These are phyloP conservation scores for Lupinus albus DNA, from an alignment of 306 rosid species.

Conservation along the genomic window DNA sequence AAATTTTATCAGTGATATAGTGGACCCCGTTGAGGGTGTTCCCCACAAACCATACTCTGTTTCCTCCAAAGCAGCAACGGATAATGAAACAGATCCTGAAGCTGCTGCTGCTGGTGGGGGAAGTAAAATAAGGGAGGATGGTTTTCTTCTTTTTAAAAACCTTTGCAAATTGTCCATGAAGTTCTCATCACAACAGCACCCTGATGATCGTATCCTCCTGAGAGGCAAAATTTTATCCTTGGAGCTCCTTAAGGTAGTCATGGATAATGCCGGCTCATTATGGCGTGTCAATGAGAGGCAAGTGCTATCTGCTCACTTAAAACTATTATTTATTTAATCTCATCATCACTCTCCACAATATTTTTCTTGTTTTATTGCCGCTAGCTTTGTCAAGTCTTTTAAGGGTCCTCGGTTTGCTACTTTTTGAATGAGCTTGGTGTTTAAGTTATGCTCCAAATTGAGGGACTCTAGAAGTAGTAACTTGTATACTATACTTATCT, in stretches of 20 bases:
- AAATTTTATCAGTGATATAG: slow-evolving; percentile 79
- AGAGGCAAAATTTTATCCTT: slow-evolving; percentile 92
- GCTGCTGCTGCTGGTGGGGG: slow-evolving; percentile 50
- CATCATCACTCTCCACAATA: not conserved
- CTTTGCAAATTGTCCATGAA: slow-evolving; percentile 96
- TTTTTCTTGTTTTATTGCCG: not conserved
- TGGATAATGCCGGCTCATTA: slow-evolving; percentile 74
- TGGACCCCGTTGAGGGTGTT: slow-evolving; percentile 73
- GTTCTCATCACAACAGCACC: slow-evolving; percentile 82
- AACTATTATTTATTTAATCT: slow-evolving; percentile 23
- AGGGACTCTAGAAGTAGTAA: not conserved
- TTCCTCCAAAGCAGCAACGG: slow-evolving; percentile 40
- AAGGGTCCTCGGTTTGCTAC: not conserved
- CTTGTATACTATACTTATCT: slow-evolving; percentile 11
- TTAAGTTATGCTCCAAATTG: not conserved
- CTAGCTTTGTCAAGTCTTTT: slow-evolving; percentile 17
- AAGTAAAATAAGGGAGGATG: slow-evolving; percentile 94
- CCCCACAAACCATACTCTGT: slow-evolving; percentile 38
- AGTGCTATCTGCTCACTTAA: slow-evolving; percentile 44
- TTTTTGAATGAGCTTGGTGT: slow-evolving; percentile 12
- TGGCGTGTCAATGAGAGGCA: slow-evolving; percentile 92
- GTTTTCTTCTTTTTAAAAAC: slow-evolving; percentile 86
- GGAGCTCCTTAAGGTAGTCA: slow-evolving; percentile 95
- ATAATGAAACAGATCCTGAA: slow-evolving; percentile 45
- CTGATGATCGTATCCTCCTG: slow-evolving; percentile 89